Evolutionary conservation across 1,284 basidiomycete species (phyloP).

Genomic region (Sphagnurus paluster): DNA sequence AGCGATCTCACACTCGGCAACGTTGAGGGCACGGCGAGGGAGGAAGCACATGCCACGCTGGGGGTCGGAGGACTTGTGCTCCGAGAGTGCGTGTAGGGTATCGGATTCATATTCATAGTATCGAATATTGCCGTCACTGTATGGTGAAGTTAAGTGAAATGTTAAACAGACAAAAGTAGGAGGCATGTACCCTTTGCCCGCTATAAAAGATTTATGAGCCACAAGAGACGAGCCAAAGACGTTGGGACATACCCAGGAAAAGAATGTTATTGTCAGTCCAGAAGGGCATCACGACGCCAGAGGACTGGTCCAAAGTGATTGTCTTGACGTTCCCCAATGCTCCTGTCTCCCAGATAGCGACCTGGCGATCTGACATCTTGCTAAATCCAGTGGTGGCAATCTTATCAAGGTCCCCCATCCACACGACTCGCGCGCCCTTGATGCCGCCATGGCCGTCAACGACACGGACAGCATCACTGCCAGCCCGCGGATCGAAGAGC

Average conservation of each 20-base stretch:
- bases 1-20: constrained; percentile 93
- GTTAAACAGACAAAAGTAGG: constrained; percentile 16
- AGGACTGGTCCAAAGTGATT: constrained; percentile 80
- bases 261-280: constrained; percentile 94
- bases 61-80: constrained; percentile 90
- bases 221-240: constrained; percentile 6
- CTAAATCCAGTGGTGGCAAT: constrained; percentile 91
- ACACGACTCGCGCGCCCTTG: constrained; percentile 88
- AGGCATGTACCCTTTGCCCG: constrained; percentile 68
- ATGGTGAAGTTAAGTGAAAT: constrained; percentile 13
- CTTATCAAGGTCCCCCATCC: constrained; percentile 89
- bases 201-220: constrained; percentile 31
- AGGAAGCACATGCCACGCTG: constrained; percentile 97
- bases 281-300: constrained; percentile 97
- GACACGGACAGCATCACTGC: constrained; percentile 77
- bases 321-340: constrained; percentile 59
- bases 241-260: constrained; percentile 70
- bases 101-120: constrained; percentile 96
- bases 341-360: constrained; percentile 57
- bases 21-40: constrained; percentile 85
- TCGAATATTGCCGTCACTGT: constrained; percentile 88
- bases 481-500: constrained; percentile 85
- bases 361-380: constrained; percentile 94
- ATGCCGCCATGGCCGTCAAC: constrained; percentile 91
- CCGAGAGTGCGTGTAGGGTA: constrained; percentile 76